Conservation (phyloP, 768 basidiomycete genomes). For the Naganishia vishniacii region DNA sequence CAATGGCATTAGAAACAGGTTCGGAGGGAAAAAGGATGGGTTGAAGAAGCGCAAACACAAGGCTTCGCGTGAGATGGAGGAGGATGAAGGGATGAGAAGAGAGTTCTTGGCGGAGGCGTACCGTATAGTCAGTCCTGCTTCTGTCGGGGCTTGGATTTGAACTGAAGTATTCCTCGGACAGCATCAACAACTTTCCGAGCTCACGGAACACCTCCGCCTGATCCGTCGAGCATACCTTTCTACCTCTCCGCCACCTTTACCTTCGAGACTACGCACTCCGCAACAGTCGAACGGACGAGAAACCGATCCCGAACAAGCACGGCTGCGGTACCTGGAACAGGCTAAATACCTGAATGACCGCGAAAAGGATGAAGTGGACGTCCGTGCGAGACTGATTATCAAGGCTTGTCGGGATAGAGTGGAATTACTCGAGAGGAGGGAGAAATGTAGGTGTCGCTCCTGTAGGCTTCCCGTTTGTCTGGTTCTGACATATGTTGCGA, state of each 20-base stretch:
- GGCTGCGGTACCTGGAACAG: slow-evolving; percentile 41
- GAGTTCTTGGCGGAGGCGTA: slow-evolving; percentile 47
- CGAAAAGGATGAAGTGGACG: slow-evolving; percentile 92
- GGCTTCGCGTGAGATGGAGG: slow-evolving; percentile 13
- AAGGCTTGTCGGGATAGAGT: slow-evolving; percentile 80
- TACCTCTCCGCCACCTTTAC: slow-evolving; percentile 55
- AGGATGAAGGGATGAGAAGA: slow-evolving; percentile 24
- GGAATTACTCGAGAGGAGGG: slow-evolving; percentile 76
- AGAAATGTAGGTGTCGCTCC: slow-evolving; percentile 64
- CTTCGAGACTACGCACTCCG: slow-evolving; percentile 47
- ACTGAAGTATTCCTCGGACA: slow-evolving; percentile 10
- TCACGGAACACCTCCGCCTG: slow-evolving; percentile 56
- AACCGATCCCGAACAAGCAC: slow-evolving; percentile 29
- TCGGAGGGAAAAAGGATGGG: slow-evolving; percentile 3
- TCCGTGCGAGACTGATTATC: slow-evolving; percentile 80
- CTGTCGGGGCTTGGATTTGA: neutral
- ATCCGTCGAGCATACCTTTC: slow-evolving; percentile 82
- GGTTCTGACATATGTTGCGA: neutral
- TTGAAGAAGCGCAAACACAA: neutral
- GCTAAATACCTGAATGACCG: slow-evolving; percentile 62
- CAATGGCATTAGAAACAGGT: slow-evolving; percentile 26
- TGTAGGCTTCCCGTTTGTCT: neutral
- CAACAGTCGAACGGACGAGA: neutral
- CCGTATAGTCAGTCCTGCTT: slow-evolving; percentile 37
- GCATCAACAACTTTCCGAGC: slow-evolving; percentile 40